These are phyloP conservation scores for Stereocaulon alpinum DNA, from an alignment of 495 filamentous ascomycete species.

Conservation along the genomic window DNA sequence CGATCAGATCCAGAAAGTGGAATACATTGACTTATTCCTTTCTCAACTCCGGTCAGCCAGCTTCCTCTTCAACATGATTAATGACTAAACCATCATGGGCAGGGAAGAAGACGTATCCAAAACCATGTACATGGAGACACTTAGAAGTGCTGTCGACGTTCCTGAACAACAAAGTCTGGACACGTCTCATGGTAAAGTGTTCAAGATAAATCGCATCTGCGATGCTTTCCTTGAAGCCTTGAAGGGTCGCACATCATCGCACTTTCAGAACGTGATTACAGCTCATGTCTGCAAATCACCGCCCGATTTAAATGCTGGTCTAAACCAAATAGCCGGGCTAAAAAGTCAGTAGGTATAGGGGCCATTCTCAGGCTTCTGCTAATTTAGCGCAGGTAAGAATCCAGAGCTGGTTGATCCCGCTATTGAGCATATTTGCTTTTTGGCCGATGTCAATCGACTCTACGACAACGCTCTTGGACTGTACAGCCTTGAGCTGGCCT, in stretches of 20 bases:
- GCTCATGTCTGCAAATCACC: constrained; percentile 89
- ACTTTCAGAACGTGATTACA: constrained; percentile 87
- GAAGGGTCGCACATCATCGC: constrained; percentile 48
- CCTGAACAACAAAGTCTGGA: not conserved
- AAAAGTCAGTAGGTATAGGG: constrained; percentile 36
- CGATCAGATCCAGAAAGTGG: constrained; percentile 72
- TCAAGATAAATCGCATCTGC: constrained; percentile 81
- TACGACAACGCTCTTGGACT: constrained; percentile 85
- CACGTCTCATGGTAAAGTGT: constrained; percentile 25
- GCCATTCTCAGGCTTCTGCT: constrained; percentile 10
- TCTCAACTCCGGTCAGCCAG: constrained; percentile 69
- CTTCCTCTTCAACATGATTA: not conserved
- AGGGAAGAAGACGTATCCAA: constrained; percentile 90
- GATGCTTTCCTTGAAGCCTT: constrained; percentile 69
- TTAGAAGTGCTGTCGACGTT: constrained; percentile 26
- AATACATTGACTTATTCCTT: constrained; percentile 84
- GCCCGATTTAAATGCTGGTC: constrained; percentile 77
- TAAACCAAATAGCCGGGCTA: constrained; percentile 65
- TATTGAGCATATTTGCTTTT: constrained; percentile 92
- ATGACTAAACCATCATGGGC: constrained; percentile 9
- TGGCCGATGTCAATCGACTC: constrained; percentile 85
- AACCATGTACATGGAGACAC: constrained; percentile 87
- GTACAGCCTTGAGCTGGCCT: constrained; percentile 80
- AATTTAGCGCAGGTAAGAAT: constrained; percentile 40
- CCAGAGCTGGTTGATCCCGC: constrained; percentile 46